A percentile compares a stretch with the other conserved stretches of the same genome.
These are phyloP conservation scores for Sporothrix globosa DNA, from an alignment of 2,329 filamentous ascomycete species.

Conservation along the genomic window DNA sequence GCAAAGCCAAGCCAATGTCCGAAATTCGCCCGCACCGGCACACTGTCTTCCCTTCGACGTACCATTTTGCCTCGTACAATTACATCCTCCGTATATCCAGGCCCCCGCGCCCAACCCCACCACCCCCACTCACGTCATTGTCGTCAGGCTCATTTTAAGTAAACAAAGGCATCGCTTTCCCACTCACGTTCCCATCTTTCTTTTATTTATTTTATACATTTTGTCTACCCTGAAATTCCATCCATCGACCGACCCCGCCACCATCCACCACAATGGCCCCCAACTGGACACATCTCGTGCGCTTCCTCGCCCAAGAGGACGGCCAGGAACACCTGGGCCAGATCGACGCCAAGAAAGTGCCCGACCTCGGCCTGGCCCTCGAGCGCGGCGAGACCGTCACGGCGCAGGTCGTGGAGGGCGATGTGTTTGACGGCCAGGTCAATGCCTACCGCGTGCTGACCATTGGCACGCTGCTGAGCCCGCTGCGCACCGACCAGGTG, in stretches of 20 bases:
- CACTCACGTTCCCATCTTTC: not conserved
- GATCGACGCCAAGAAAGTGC: conserved; percentile 41
- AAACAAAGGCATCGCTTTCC: not conserved
- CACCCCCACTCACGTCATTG: conserved; percentile 13
- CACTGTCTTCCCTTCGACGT: not conserved
- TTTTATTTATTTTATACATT: not conserved
- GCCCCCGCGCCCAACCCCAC: too few relatives aligned
- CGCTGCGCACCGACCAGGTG: conserved; percentile 44
- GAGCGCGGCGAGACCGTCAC: conserved; percentile 43
- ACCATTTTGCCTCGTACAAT: not conserved
- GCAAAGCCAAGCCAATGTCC: not conserved
- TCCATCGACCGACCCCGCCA: not conserved
- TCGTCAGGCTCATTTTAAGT: not conserved
- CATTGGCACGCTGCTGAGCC: conserved; percentile 41
- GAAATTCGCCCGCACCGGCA: conserved; percentile 18
- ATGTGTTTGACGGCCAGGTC: conserved; percentile 45
- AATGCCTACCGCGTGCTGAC: conserved; percentile 40
- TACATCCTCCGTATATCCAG: conserved; percentile 9
- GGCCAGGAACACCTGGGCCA: conserved; percentile 48
- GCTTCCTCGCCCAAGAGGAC: conserved; percentile 49
- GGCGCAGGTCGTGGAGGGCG: conserved; percentile 43
- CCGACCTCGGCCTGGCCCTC: conserved; percentile 45
- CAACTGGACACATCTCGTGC: conserved; percentile 47
- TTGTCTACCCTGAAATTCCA: not conserved
- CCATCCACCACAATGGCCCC: conserved; percentile 26